Percentiles rank a stretch among this genome's conserved stretches.
These are phyloP conservation scores for Physcomitrium patens DNA, from an alignment of 225 moss, liverwort and hornwort genomes.

Conservation along the genomic window DNA sequence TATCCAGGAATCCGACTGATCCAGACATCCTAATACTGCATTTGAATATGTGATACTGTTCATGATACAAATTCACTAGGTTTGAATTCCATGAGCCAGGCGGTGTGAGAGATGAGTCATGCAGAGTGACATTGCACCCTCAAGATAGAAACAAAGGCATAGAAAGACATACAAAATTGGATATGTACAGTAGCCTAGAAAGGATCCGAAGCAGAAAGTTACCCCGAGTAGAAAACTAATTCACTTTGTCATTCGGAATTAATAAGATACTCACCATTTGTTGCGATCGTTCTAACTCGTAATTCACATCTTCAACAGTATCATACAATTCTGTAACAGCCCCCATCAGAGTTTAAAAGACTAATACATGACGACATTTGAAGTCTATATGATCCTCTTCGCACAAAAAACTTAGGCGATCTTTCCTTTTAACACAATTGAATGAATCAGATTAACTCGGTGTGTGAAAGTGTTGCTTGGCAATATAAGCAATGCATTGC, in stretches of 20 bases:
- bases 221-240: neutral
- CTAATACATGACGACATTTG: neutral
- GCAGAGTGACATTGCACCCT: too few species aligned
- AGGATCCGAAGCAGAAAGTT: neutral
- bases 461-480: neutral
- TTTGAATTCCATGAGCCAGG: too few species aligned
- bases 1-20: neutral
- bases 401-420: neutral
- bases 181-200: neutral
- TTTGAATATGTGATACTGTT: neutral
- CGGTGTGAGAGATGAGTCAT: neutral
- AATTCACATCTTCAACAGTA: slow-evolving; percentile 76
- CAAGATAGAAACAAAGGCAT: neutral
- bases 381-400: neutral
- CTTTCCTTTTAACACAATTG: neutral
- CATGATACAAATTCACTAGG: too few species aligned
- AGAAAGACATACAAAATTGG: neutral
- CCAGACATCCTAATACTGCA: neutral
- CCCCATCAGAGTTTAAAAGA: slow-evolving; percentile 10
- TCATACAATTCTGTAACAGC: slow-evolving; percentile 55
- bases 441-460: neutral
- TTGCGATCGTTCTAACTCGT: slow-evolving; percentile 69
- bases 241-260: neutral
- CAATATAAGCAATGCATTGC: neutral
- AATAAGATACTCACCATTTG: slow-evolving; percentile 54